Percentiles rank a stretch among this genome's conserved stretches.
phyloP scores from a whole-genome alignment of 495 filamentous ascomycete genomes.

The Beverwykella pulmonaria region DNA sequence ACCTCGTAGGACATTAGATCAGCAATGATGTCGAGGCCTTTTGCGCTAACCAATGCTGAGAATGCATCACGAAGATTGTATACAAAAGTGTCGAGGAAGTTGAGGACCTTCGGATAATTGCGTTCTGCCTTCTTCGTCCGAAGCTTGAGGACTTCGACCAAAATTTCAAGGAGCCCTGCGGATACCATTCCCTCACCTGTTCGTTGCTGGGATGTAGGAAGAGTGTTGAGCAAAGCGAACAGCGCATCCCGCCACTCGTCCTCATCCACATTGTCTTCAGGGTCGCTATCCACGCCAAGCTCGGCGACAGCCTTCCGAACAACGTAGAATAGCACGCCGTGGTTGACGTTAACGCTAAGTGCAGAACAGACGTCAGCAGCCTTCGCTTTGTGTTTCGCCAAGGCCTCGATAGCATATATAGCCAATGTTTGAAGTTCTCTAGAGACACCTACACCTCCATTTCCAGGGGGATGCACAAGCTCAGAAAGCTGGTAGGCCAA shows the following conservation, averaged over 20 bases:
- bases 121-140: constrained; percentile 81
- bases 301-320: constrained; percentile 86
- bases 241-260: constrained; percentile 90
- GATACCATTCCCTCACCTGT: constrained; percentile 75
- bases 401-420: constrained; percentile 75
- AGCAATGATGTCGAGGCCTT: constrained; percentile 83
- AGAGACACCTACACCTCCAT: constrained; percentile 67
- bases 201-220: constrained; percentile 70
- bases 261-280: constrained; percentile 59
- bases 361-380: constrained; percentile 80
- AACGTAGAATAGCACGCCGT: constrained; percentile 93
- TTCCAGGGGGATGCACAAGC: constrained; percentile 75
- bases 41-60: constrained; percentile 71
- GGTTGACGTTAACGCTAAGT: constrained; percentile 89
- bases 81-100: constrained; percentile 83
- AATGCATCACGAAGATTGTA: constrained; percentile 81
- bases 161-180: constrained; percentile 82
- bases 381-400: constrained; percentile 76
- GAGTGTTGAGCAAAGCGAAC: constrained; percentile 75
- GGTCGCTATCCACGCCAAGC: constrained; percentile 60
- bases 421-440: constrained; percentile 80
- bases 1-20: constrained; percentile 82
- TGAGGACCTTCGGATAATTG: constrained; percentile 75
- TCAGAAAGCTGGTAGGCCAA: constrained; percentile 90
- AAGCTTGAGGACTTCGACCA: constrained; percentile 85